phyloP scores from a whole-genome alignment of 2,329 filamentous ascomycete species.

The Pseudogymnoascus sp. region DNA sequence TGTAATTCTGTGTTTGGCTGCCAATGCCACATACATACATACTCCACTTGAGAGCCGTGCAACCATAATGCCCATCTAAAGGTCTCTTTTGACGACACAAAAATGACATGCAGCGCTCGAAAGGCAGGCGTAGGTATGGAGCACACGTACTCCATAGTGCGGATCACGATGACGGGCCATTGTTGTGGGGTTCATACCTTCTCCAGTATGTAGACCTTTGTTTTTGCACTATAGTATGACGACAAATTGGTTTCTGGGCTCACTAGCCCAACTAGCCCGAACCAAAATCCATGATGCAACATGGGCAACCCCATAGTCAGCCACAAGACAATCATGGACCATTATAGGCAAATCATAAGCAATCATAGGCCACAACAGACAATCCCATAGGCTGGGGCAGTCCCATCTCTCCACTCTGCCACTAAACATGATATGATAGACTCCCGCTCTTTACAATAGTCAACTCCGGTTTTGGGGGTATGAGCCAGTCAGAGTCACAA shows the following conservation, averaged over 20 bases:
- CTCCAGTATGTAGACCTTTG: neutral
- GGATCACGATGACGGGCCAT: slow-evolving; percentile 4
- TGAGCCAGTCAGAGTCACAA: neutral
- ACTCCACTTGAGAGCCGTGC: neutral
- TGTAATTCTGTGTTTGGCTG: neutral
- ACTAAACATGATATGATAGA: slow-evolving; percentile 6
- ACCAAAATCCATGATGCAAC: slow-evolving; percentile 3
- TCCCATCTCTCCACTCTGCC: slow-evolving; percentile 3
- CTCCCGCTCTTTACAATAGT: neutral
- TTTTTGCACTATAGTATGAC: slow-evolving; percentile 4
- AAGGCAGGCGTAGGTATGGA: neutral
- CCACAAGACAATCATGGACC: neutral
- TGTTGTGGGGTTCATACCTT: neutral
- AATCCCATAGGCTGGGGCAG: slow-evolving; percentile 3
- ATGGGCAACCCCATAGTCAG: slow-evolving; percentile 5
- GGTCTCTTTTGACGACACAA: neutral
- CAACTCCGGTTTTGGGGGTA: neutral
- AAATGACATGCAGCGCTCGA: neutral
- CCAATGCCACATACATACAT: neutral
- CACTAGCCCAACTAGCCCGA: neutral
- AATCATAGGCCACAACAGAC: neutral
- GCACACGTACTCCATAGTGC: neutral
- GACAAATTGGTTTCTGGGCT: neutral
- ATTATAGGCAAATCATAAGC: neutral
- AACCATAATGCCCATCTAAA: neutral